Percentiles rank a stretch among this genome's conserved stretches.
Evolutionary conservation across 495 filamentous ascomycete species (phyloP).

Genomic region (Friedmanniomyces simplex): DNA sequence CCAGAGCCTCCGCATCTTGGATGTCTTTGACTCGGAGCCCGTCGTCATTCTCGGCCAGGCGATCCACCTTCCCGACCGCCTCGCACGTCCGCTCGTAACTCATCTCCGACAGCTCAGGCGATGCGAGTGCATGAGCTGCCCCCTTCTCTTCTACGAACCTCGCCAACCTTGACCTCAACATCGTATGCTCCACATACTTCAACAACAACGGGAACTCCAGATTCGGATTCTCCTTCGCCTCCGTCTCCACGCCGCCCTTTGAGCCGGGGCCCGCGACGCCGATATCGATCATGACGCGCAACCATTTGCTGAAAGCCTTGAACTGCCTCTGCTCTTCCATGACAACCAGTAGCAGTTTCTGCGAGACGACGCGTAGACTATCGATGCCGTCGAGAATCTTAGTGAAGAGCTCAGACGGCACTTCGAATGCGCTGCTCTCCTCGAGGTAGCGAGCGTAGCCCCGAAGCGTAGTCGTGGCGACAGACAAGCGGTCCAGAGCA

Average conservation of each 20-base stretch:
- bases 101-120: background rate
- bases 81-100: slow-evolving; percentile 10
- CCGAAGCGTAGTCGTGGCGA: slow-evolving; percentile 75
- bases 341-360: slow-evolving; percentile 59
- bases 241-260: slow-evolving; percentile 38
- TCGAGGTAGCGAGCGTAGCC: slow-evolving; percentile 75
- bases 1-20: background rate
- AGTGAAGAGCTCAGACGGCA: slow-evolving; percentile 40
- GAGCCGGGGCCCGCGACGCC: slow-evolving; percentile 33
- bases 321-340: slow-evolving; percentile 75
- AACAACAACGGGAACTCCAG: slow-evolving; percentile 25
- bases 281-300: slow-evolving; percentile 71
- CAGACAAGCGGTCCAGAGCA: slow-evolving; percentile 68
- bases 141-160: background rate
- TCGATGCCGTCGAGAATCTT: slow-evolving; percentile 31
- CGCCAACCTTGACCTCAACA: slow-evolving; percentile 18
- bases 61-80: slow-evolving; percentile 5
- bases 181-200: slow-evolving; percentile 24
- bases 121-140: background rate
- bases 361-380: slow-evolving; percentile 51
- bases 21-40: background rate
- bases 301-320: slow-evolving; percentile 68
- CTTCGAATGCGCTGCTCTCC: slow-evolving; percentile 53
- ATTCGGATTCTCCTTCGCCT: slow-evolving; percentile 23
- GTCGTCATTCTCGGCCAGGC: background rate